Conservation (phyloP, 2,329 filamentous ascomycete species). For the Gaeumannomyces sp. region DNA sequence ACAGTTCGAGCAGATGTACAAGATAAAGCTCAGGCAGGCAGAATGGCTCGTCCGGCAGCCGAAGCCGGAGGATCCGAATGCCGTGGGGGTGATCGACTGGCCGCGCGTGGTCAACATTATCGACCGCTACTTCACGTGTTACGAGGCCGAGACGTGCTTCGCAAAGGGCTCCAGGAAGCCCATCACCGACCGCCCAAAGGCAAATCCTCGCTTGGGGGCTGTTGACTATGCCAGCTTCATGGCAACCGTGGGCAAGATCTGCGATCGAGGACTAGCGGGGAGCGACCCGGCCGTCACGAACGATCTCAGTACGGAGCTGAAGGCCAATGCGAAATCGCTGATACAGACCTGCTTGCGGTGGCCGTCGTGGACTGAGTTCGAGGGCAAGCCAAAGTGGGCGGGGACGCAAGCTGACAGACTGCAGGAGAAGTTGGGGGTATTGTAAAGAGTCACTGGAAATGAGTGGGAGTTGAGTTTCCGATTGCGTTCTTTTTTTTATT, state of each 20-base stretch:
- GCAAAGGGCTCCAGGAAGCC: not conserved
- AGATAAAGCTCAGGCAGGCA: not conserved
- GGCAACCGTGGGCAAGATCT: not conserved
- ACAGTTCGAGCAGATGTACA: constrained; percentile 1
- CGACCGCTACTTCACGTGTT: constrained; percentile 4
- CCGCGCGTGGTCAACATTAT: not conserved
- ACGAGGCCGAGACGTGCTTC: not conserved
- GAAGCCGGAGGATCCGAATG: not conserved
- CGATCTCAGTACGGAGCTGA: not conserved
- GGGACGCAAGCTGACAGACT: not conserved
- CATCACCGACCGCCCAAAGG: too few relatives aligned
- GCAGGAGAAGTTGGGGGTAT: not conserved
- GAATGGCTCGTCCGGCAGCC: not conserved
- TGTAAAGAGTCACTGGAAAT: not conserved
- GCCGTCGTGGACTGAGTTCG: not conserved
- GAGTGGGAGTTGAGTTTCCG: not conserved
- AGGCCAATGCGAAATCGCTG: not conserved
- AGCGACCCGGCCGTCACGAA: not conserved
- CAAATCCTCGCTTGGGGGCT: not conserved
- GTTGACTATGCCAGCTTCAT: not conserved
- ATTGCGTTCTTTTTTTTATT: not conserved
- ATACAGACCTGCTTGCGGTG: not conserved
- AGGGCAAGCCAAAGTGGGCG: not conserved
- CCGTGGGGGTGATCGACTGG: not conserved
- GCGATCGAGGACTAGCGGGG: too few relatives aligned